Conservation (phyloP, 805 yeast genomes). For the Sungouiozyma ichnusensis region DNA sequence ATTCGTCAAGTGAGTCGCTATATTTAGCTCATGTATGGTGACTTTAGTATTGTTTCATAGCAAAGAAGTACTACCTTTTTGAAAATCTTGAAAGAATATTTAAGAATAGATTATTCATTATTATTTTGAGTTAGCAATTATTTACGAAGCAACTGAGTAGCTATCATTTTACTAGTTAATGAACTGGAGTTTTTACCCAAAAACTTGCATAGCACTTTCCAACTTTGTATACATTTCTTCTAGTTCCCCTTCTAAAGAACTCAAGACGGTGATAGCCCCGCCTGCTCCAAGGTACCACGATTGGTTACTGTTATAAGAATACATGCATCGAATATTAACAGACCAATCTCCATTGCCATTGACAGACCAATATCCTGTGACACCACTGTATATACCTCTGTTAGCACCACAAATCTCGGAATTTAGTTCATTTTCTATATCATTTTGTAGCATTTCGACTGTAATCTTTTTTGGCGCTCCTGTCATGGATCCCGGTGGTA, state of each 20-base stretch:
- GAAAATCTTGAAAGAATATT: no score
- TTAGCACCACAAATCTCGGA: slow-evolving; percentile 19
- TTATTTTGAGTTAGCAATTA: no score
- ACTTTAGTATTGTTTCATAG: no score
- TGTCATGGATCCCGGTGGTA: slow-evolving; percentile 99
- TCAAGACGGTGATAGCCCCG: slow-evolving; percentile 89
- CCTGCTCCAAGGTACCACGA: slow-evolving; percentile 94
- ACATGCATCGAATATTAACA: slow-evolving; percentile 80
- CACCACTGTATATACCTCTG: slow-evolving; percentile 89
- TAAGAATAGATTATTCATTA: no score
- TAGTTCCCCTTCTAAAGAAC: slow-evolving; percentile 79
- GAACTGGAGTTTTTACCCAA: no score
- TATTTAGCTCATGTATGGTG: no score
- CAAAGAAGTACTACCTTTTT: no score
- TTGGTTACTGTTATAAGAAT: slow-evolving; percentile 41
- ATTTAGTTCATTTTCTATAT: slow-evolving; percentile 28
- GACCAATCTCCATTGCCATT: slow-evolving; percentile 91
- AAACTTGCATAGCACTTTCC: slow-evolving; percentile 69
- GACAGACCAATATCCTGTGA: slow-evolving; percentile 89
- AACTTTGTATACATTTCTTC: slow-evolving; percentile 81
- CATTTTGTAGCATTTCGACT: slow-evolving; percentile 61
- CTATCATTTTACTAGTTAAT: no score
- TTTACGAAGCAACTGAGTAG: no score
- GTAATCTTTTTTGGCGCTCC: slow-evolving; percentile 97
- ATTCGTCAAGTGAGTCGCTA: no score